Base-by-base conservation (phyloP, 305 asterid species). In the Fraxinus velutina region DNA sequence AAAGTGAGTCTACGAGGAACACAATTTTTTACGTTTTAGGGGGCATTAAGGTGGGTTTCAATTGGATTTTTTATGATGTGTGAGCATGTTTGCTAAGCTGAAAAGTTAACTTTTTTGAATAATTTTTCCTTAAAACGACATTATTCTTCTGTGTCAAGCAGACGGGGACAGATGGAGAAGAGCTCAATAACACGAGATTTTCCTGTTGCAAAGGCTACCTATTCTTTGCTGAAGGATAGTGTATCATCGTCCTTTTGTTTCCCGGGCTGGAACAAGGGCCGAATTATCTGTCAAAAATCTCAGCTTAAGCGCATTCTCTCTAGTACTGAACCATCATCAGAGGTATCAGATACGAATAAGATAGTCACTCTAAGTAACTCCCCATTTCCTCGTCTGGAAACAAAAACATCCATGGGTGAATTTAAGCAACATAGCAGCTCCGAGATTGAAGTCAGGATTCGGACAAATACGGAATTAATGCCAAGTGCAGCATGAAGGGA, bases 201-300 rank as follows among this genome's bases (percentile, higher is more conserved):
- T 52, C 98, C 98, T 15, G 92, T 94, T 78, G 95, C 98, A 66
- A 94, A 94, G 85, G 97, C 91, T 77, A 97, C 91, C 32, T 92
- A 92, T 85, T 84, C 93, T 57, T 89, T 96, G 84, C 92, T 96
- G 47, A 93, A 89, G 85, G 95, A 96, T 47, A 78, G 44, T 80
- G 84, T 94, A 79, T 94, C 97, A 70, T 77, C 99, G 52, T 85
- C 95, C 60, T 96, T 96, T 80, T 81, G 90, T 88, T 93, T 87
- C 84, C 97, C 99, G 7, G 97, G 95, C 37, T 94, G 98, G 99
- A 94, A 93, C 78, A 94, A 92, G 90, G 98, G 99, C n/a, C 85
- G 99, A 75, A 93, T 96, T 72, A 86, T 90, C 85, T 94, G 99
- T 81, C 99, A 90, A 80, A 91, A 89, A 85, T 62, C 98, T 85